These are phyloP conservation scores for Euptelea pleiosperma DNA, from an alignment of 164 flowering plant species.

Conservation along the genomic window DNA sequence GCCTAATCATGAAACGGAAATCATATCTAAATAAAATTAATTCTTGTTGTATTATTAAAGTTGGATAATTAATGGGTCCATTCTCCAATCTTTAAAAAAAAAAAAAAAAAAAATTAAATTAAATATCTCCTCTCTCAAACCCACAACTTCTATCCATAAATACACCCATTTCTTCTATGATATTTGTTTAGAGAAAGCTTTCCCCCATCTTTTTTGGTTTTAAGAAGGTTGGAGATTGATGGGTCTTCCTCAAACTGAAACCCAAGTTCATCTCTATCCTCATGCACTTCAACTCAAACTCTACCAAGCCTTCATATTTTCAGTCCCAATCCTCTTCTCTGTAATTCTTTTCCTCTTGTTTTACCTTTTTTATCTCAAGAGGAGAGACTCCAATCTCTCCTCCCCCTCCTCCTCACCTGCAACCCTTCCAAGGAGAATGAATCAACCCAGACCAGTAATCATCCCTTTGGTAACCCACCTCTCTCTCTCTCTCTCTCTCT, in stretches of 20 bases:
- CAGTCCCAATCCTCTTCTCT: constrained; percentile 73
- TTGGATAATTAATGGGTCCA: background rate
- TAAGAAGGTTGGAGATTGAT: constrained; percentile 20
- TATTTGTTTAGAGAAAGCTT: too few species aligned
- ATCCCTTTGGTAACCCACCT: constrained; percentile 33
- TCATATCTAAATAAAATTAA: too few species aligned
- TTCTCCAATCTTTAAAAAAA: too few species aligned
- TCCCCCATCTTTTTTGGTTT: background rate
- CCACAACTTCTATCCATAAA: constrained; percentile 18
- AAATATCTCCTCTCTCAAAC: background rate
- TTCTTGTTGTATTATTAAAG: too few species aligned
- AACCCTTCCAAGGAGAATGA: constrained; percentile 26
- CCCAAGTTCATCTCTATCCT: constrained; percentile 58
- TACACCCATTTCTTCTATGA: too few species aligned
- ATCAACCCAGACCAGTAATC: constrained; percentile 25
- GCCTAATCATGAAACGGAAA: constrained; percentile 18
- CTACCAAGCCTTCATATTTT: constrained; percentile 80
- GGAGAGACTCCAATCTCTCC: constrained; percentile 42
- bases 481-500: constrained; percentile 11
- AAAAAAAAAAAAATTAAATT: too few species aligned
- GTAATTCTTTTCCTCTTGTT: constrained; percentile 67
- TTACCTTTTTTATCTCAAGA: constrained; percentile 82
- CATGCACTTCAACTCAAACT: constrained; percentile 70
- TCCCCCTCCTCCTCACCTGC: constrained; percentile 36
- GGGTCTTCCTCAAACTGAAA: constrained; percentile 46